A percentile compares a stretch with the other conserved stretches of the same genome.
phyloP scores from a whole-genome alignment of 1,284 basidiomycete genomes.

The Polyporus tsugae region DNA sequence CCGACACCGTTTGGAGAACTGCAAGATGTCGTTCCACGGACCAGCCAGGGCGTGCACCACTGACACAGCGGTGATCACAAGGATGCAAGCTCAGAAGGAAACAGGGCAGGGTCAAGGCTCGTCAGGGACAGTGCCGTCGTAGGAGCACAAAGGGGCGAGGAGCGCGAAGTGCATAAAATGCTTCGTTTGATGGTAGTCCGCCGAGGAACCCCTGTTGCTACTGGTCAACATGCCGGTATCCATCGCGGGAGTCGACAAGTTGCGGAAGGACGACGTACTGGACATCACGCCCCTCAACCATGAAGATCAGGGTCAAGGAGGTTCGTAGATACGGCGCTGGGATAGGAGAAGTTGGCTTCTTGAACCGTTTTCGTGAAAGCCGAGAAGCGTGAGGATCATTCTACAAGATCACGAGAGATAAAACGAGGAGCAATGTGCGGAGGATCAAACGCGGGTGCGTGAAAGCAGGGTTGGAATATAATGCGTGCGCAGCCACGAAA shows the following conservation, averaged over 20 bases:
- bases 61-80: too few relatives aligned
- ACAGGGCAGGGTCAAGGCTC: not conserved
- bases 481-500: not conserved
- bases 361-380: not conserved
- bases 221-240: not conserved
- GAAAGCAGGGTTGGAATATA: too few relatives aligned
- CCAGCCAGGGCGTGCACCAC: not conserved
- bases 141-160: not conserved
- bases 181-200: too few relatives aligned
- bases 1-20: not conserved
- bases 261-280: not conserved
- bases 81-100: not conserved
- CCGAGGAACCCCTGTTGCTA: not conserved
- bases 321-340: not conserved
- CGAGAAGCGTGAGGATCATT: not conserved
- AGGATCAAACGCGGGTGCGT: not conserved
- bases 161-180: not conserved
- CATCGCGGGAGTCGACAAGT: not conserved
- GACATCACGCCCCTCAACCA: not conserved
- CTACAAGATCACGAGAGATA: not conserved
- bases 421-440: not conserved
- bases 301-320: not conserved
- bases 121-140: slow-evolving; percentile 1
- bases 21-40: not conserved
- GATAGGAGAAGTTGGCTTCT: not conserved